Evolutionary conservation across 495 filamentous ascomycete species (phyloP).

Genomic region (Penicillium waksmanii): DNA sequence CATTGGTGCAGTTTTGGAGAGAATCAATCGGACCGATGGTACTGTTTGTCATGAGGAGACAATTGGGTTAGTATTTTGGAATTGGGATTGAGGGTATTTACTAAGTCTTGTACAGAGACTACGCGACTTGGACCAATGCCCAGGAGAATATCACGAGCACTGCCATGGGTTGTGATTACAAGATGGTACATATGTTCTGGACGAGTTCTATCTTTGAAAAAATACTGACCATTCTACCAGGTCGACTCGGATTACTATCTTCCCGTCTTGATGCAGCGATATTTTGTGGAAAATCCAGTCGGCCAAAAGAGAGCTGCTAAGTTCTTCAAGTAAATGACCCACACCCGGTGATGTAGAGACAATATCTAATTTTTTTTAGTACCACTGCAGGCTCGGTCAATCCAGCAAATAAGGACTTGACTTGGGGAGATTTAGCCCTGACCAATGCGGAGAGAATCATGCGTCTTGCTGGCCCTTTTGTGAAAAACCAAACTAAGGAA

Average conservation of each 20-base stretch:
- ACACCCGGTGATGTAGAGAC: background rate
- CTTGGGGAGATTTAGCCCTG: slow-evolving; percentile 54
- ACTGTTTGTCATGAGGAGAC: slow-evolving; percentile 67
- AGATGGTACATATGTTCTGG: slow-evolving; percentile 46
- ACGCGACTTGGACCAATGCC: slow-evolving; percentile 61
- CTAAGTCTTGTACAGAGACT: slow-evolving; percentile 45
- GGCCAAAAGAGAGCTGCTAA: slow-evolving; percentile 42
- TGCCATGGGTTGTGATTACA: slow-evolving; percentile 61
- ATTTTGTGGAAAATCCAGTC: slow-evolving; percentile 54
- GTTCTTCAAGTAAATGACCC: slow-evolving; percentile 47
- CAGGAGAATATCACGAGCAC: slow-evolving; percentile 55
- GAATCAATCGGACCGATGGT: slow-evolving; percentile 61
- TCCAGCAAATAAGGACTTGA: slow-evolving; percentile 51
- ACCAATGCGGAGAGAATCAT: slow-evolving; percentile 62
- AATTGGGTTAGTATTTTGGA: slow-evolving; percentile 47
- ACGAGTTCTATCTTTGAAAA: slow-evolving; percentile 2
- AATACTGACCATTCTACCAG: slow-evolving; percentile 15
- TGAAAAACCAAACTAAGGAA: slow-evolving; percentile 50
- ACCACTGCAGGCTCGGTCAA: slow-evolving; percentile 49
- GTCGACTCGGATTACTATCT: slow-evolving; percentile 68
- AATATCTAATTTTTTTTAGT: slow-evolving; percentile 18
- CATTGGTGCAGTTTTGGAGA: slow-evolving; percentile 61
- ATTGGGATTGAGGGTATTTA: background rate
- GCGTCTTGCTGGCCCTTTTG: slow-evolving; percentile 57
- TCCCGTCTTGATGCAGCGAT: slow-evolving; percentile 58